These are phyloP conservation scores for Fusarium miscanthi DNA, from an alignment of 2,329 filamentous ascomycete species.

Conservation along the genomic window DNA sequence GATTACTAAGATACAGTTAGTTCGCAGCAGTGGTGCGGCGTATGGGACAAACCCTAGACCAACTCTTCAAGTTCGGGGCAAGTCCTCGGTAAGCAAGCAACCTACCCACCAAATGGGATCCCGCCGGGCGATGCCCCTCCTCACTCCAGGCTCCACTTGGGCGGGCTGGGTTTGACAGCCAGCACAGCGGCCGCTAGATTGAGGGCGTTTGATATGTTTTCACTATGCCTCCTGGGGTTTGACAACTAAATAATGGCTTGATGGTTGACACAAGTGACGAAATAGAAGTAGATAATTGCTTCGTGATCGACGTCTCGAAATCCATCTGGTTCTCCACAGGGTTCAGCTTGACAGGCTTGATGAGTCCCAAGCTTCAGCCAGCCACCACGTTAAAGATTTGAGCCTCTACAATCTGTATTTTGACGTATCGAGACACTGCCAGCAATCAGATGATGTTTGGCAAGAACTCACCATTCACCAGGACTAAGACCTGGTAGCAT, in stretches of 20 bases:
- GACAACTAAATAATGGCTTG: not conserved
- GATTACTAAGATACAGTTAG: not conserved
- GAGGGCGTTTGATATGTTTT: constrained; percentile 36
- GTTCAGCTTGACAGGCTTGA: not conserved
- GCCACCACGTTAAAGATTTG: not conserved
- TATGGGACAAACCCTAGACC: not conserved
- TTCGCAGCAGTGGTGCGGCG: not conserved
- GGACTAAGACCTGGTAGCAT: not conserved
- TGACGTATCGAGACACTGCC: not conserved
- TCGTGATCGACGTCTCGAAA: not conserved
- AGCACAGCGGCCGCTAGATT: constrained; percentile 44
- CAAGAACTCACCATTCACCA: not conserved
- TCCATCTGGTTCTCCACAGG: not conserved
- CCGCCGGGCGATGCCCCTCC: constrained; percentile 4
- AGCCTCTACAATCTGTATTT: not conserved
- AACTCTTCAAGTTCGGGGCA: constrained; percentile 15
- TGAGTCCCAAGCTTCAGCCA: not conserved
- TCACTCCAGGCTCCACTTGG: constrained; percentile 40
- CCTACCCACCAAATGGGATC: not conserved
- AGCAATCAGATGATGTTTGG: not conserved
- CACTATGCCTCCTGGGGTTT: not conserved
- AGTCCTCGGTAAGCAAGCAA: not conserved
- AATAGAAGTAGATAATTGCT: not conserved
- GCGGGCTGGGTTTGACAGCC: constrained; percentile 37
- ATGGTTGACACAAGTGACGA: not conserved